Evolutionary conservation across 495 filamentous ascomycete genomes (phyloP).

Genomic region (Cryomyces antarcticus): DNA sequence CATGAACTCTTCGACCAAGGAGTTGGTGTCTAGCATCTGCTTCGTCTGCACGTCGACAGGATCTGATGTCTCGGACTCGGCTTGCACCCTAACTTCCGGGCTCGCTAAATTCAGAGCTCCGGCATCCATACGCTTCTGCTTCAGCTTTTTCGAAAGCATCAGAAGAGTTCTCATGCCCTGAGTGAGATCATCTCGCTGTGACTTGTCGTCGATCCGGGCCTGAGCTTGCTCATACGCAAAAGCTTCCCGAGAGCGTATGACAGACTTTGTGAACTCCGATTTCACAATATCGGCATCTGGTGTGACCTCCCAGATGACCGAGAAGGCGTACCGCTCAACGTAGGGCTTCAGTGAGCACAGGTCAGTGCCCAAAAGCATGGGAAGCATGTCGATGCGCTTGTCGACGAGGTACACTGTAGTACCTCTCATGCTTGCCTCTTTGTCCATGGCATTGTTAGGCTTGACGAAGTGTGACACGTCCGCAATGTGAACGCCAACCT

Average conservation of each 20-base stretch:
- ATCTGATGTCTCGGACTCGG: slow-evolving; percentile 85
- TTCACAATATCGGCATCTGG: slow-evolving; percentile 67
- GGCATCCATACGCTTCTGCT: slow-evolving; percentile 86
- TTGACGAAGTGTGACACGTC: slow-evolving; percentile 98
- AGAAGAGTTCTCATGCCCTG: slow-evolving; percentile 75
- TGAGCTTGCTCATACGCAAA: slow-evolving; percentile 97
- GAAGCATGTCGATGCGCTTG: slow-evolving; percentile 98
- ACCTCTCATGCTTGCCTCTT: slow-evolving; percentile 76
- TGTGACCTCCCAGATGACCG: slow-evolving; percentile 81
- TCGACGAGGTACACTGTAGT: slow-evolving; percentile 96
- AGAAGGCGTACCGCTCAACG: slow-evolving; percentile 93
- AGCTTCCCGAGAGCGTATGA: slow-evolving; percentile 92
- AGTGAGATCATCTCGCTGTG: slow-evolving; percentile 72
- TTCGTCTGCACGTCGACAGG: slow-evolving; percentile 94
- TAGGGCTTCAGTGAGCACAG: slow-evolving; percentile 94
- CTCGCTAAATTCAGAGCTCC: slow-evolving; percentile 88
- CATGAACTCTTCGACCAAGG: slow-evolving; percentile 97
- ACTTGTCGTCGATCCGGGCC: slow-evolving; percentile 69
- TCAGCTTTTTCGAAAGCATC: slow-evolving; percentile 80
- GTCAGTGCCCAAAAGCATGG: slow-evolving; percentile 84
- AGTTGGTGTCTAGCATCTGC: slow-evolving; percentile 83
- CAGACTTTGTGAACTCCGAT: slow-evolving; percentile 78
- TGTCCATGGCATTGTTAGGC: slow-evolving; percentile 92
- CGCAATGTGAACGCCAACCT: slow-evolving; percentile 97
- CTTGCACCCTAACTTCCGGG: slow-evolving; percentile 84